Percentiles rank a stretch among this genome's conserved stretches.
Evolutionary conservation across 2,329 filamentous ascomycete species (phyloP).

Genomic region (Botrytis hyacinthi): DNA sequence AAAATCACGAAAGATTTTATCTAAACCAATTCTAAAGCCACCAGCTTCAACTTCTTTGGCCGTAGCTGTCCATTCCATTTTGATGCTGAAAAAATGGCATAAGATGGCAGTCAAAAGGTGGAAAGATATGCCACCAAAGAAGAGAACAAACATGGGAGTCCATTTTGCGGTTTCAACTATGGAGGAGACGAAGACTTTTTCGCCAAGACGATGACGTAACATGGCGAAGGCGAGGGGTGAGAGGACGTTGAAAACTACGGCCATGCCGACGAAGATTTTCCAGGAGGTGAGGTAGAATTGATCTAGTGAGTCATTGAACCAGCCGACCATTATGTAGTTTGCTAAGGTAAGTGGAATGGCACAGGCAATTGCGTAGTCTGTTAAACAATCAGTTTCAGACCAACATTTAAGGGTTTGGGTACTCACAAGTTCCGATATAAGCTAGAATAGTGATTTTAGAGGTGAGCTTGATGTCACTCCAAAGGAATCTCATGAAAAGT

Average conservation of each 20-base stretch:
- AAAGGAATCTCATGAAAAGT: constrained; percentile 60
- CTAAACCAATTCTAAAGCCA: constrained; percentile 56
- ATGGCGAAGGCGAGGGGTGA: constrained; percentile 30
- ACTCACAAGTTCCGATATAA: constrained; percentile 54
- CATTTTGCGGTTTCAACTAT: constrained; percentile 57
- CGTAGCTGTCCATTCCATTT: constrained; percentile 54
- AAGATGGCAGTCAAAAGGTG: constrained; percentile 45
- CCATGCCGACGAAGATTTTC: constrained; percentile 60
- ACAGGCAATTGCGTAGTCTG: constrained; percentile 61
- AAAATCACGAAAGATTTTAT: constrained; percentile 55
- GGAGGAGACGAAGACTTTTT: constrained; percentile 36
- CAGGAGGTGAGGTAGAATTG: constrained; percentile 67
- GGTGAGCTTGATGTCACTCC: constrained; percentile 59
- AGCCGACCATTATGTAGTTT: constrained; percentile 72
- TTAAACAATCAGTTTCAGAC: background rate
- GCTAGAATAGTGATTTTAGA: constrained; percentile 71
- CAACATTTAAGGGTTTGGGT: no score
- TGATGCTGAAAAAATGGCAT: constrained; percentile 45
- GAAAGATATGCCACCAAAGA: constrained; percentile 46
- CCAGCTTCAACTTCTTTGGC: constrained; percentile 57
- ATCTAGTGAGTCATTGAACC: constrained; percentile 65
- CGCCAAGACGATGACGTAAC: constrained; percentile 29
- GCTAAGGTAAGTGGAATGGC: constrained; percentile 64
- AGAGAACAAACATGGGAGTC: constrained; percentile 44
- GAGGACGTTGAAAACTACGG: constrained; percentile 63